A percentile compares a stretch with the other conserved stretches of the same genome.
These are phyloP conservation scores for Phytophthora ohioensis DNA, from an alignment of 352 stramenopile species.

Conservation along the genomic window DNA sequence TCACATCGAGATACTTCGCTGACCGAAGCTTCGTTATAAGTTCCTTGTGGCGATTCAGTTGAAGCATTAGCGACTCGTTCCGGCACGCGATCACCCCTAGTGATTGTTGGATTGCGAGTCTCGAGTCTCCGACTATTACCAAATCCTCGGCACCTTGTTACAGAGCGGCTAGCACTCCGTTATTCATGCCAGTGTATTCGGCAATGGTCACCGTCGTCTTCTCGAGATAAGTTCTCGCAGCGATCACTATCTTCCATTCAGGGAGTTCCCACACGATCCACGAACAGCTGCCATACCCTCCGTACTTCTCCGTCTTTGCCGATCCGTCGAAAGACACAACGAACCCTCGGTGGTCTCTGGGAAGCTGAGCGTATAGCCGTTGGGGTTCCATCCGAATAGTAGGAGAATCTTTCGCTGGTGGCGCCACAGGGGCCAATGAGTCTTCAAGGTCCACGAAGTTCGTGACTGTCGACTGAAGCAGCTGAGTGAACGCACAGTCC, in stretches of 20 bases:
- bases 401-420: neutral
- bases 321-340: conserved; percentile 36
- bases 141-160: neutral
- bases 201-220: conserved; percentile 32
- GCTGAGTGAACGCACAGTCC: conserved; percentile 4
- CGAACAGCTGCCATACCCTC: conserved; percentile 14
- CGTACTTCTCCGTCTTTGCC: conserved; percentile 21
- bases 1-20: neutral
- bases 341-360: neutral
- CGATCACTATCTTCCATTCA: conserved; percentile 6
- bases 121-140: neutral
- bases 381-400: no score
- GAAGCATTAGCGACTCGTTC: neutral
- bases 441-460: conserved; percentile 17
- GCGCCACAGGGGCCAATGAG: neutral
- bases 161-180: neutral
- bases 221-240: conserved; percentile 9
- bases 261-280: conserved; percentile 32
- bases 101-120: no score
- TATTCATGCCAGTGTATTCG: conserved; percentile 26
- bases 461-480: conserved; percentile 16
- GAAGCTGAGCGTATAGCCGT: neutral
- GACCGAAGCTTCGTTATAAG: neutral
- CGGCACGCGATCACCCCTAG: neutral
- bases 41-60: neutral